These are phyloP conservation scores for Ricinus communis DNA, from an alignment of 345 rosid species.

Conservation along the genomic window DNA sequence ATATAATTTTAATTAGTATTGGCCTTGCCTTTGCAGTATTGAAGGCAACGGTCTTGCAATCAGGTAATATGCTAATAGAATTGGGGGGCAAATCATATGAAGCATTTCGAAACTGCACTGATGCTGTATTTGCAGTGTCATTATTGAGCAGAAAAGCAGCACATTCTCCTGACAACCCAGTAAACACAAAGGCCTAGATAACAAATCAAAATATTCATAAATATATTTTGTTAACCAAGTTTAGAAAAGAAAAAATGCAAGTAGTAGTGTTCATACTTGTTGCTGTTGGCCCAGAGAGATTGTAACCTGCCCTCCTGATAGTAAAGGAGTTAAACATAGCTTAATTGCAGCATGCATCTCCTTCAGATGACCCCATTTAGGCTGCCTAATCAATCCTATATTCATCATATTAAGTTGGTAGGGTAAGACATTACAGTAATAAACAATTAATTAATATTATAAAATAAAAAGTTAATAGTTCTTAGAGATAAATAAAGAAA, in stretches of 20 bases:
- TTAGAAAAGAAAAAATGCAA: neutral
- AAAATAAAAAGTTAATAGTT: too few species aligned
- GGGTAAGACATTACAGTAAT: neutral
- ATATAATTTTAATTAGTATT: neutral
- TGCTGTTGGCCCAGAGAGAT: constrained; percentile 48
- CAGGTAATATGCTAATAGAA: constrained; percentile 71
- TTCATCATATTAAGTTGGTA: neutral
- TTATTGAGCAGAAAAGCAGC: constrained; percentile 70
- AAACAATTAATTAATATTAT: neutral
- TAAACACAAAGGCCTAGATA: constrained; percentile 61
- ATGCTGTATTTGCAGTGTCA: constrained; percentile 28
- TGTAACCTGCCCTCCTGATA: constrained; percentile 39
- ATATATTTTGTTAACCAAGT: neutral
- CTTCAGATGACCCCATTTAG: constrained; percentile 81
- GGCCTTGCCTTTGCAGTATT: constrained; percentile 65
- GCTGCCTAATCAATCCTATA: constrained; percentile 65
- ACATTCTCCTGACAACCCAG: constrained; percentile 41
- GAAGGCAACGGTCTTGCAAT: constrained; percentile 67
- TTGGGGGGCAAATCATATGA: constrained; percentile 54
- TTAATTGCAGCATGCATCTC: constrained; percentile 69
- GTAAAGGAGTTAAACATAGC: constrained; percentile 52
- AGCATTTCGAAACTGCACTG: constrained; percentile 45
- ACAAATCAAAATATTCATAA: neutral
- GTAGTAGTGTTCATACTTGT: constrained; percentile 51
- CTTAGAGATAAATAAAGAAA: too few species aligned